Conservation (phyloP, 2,329 filamentous ascomycete species). For the Alternaria ethzedia region DNA sequence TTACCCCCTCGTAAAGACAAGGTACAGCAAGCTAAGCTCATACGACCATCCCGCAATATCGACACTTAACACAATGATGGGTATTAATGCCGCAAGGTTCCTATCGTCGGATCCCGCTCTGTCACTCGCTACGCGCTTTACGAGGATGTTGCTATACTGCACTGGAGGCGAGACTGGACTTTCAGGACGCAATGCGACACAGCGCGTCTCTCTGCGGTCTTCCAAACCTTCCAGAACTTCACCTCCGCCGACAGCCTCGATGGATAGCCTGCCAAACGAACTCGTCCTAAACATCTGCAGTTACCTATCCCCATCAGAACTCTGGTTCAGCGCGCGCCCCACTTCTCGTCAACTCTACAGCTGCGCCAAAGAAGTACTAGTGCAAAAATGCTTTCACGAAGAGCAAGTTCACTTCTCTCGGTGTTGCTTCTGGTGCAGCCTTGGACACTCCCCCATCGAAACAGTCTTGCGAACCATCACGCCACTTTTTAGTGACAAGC, state of each 20-base stretch:
- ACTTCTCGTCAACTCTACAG: constrained; percentile 4
- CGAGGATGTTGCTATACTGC: not conserved
- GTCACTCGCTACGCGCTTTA: not conserved
- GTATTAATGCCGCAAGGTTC: not conserved
- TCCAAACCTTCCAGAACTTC: not conserved
- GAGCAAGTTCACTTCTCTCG: constrained; percentile 1
- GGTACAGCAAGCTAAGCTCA: not conserved
- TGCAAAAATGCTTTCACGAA: constrained; percentile 7
- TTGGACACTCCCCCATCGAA: not conserved
- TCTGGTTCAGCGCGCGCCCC: constrained; percentile 5
- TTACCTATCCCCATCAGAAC: constrained; percentile 1
- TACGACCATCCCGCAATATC: not conserved
- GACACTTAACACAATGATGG: not conserved
- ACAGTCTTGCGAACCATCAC: not conserved
- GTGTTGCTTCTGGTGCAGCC: constrained; percentile 16
- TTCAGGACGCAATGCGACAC: not conserved
- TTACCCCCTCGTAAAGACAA: not conserved
- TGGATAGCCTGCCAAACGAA: constrained; percentile 6
- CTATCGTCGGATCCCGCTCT: not conserved
- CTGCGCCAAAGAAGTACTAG: constrained; percentile 6
- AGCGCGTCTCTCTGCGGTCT: not conserved
- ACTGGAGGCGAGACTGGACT: not conserved
- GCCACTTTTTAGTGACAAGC: not conserved
- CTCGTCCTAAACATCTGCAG: constrained; percentile 8
- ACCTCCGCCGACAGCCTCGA: not conserved